A percentile compares a stretch with the other conserved stretches of the same genome.
phyloP scores from a whole-genome alignment of 768 basidiomycete genomes.

The Termitomyces eurrhizus region DNA sequence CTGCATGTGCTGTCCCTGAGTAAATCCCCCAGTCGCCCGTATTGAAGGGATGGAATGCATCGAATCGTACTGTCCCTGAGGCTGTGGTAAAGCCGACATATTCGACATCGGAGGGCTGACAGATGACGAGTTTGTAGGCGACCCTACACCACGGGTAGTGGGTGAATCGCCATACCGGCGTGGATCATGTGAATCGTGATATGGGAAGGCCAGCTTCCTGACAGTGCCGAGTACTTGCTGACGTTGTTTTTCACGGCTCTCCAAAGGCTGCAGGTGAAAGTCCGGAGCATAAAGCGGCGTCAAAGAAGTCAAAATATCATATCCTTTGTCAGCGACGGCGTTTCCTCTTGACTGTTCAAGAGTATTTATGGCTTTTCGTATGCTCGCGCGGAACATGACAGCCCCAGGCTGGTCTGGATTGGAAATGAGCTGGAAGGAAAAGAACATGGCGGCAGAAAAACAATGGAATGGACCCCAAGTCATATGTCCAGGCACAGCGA shows the following conservation, averaged over 20 bases:
- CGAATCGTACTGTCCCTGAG: slow-evolving; percentile 33
- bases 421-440: slow-evolving; percentile 83
- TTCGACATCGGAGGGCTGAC: slow-evolving; percentile 50
- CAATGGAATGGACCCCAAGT: slow-evolving; percentile 82
- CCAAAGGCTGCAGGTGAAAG: slow-evolving; percentile 44
- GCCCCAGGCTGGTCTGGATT: slow-evolving; percentile 80
- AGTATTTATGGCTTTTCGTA: slow-evolving; percentile 62
- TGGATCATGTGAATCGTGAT: slow-evolving; percentile 62
- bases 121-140: slow-evolving; percentile 56
- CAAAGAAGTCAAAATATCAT: slow-evolving; percentile 65
- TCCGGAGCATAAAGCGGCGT: slow-evolving; percentile 71
- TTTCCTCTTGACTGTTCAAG: slow-evolving; percentile 63
- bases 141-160: slow-evolving; percentile 42
- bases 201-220: slow-evolving; percentile 78
- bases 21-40: slow-evolving; percentile 14
- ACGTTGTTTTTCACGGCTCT: slow-evolving; percentile 57
- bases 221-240: slow-evolving; percentile 61
- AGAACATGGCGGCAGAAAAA: slow-evolving; percentile 87
- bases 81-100: slow-evolving; percentile 29
- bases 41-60: slow-evolving; percentile 17
- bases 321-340: slow-evolving; percentile 71
- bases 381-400: slow-evolving; percentile 69
- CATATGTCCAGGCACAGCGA: slow-evolving; percentile 79
- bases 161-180: slow-evolving; percentile 48
- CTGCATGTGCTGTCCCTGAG: slow-evolving; percentile 11